Percentiles rank a stretch among this genome's conserved stretches.
phyloP scores from a whole-genome alignment of 2,329 filamentous ascomycete genomes.

The Thielaviopsis punctulata region DNA sequence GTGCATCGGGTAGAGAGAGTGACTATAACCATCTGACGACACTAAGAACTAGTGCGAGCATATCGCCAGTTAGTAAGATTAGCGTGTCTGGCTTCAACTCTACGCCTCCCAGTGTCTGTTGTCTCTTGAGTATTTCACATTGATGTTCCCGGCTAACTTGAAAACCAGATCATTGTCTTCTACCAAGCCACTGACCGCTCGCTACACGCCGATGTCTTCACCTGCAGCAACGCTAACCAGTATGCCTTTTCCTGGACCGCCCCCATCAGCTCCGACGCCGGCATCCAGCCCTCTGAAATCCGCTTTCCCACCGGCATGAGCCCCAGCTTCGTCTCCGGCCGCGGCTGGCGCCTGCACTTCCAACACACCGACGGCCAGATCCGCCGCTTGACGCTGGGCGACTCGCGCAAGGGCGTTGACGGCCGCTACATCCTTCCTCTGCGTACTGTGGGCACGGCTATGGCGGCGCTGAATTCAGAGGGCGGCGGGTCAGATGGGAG shows the following conservation, averaged over 20 bases:
- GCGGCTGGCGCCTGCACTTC: neutral
- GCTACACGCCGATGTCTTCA: neutral
- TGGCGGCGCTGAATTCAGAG: neutral
- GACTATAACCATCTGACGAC: neutral
- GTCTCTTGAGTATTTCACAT: neutral
- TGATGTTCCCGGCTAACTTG: neutral
- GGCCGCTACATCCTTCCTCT: neutral
- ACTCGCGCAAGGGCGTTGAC: neutral
- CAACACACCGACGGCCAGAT: neutral
- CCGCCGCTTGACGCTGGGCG: neutral
- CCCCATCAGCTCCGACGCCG: neutral
- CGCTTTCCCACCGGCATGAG: neutral
- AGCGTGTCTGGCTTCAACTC: neutral
- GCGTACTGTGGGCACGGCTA: neutral
- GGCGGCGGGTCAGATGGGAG: neutral
- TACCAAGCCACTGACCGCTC: neutral
- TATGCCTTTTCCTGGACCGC: neutral
- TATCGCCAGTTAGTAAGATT: neutral
- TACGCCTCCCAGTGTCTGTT: neutral
- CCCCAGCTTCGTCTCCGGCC: neutral
- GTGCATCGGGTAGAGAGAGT: neutral
- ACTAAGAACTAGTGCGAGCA: neutral
- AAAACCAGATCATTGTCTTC: neutral
- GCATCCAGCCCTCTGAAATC: neutral
- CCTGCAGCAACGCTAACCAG: neutral